Percentiles rank a stretch among this genome's conserved stretches.
Evolutionary conservation across 148 eudicot species (phyloP).

Genomic region (Chenopodium berlandieri): DNA sequence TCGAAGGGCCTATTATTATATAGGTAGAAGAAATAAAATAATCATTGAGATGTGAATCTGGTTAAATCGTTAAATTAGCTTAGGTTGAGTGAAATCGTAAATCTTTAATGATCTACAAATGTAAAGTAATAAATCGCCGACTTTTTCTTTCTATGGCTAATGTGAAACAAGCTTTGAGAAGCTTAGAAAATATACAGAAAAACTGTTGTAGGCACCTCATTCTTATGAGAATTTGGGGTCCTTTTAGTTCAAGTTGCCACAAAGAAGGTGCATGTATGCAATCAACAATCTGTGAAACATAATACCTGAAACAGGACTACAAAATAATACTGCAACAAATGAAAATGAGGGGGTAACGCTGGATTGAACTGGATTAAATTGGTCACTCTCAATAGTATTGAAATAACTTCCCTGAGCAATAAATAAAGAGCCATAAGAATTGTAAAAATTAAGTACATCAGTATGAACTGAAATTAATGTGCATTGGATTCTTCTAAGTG

Average conservation of each 20-base stretch:
- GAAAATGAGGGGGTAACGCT: background rate
- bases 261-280: background rate
- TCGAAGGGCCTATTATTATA: no score
- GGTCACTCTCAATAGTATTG: background rate
- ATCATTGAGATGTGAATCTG: no score
- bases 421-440: background rate
- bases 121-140: no score
- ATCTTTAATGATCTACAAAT: no score
- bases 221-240: background rate
- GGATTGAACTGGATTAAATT: background rate
- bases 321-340: background rate
- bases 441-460: background rate
- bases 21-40: no score
- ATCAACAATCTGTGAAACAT: background rate
- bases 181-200: no score
- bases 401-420: background rate
- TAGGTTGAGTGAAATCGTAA: no score
- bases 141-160: background rate
- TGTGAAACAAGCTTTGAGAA: background rate
- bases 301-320: background rate
- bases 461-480: background rate
- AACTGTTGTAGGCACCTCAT: background rate
- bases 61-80: no score
- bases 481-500: background rate
- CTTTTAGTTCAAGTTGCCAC: background rate